Evolutionary conservation across 495 filamentous ascomycete species (phyloP).

Genomic region (Corynascus novoguineensis): DNA sequence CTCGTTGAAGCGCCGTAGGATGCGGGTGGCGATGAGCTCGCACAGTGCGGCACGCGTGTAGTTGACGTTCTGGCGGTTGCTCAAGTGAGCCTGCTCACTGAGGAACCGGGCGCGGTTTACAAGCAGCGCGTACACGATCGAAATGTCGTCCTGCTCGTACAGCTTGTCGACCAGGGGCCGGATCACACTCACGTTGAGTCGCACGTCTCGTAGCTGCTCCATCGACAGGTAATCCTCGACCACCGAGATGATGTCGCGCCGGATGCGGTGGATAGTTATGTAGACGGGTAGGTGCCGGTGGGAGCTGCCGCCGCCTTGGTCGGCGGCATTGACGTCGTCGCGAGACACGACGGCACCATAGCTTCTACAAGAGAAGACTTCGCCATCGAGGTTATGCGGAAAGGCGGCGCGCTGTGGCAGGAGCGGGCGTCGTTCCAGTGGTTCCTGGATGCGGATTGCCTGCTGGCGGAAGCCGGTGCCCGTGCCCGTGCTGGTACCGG

Average conservation of each 20-base stretch:
- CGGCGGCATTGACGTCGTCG: slow-evolving; percentile 10
- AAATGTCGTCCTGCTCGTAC: slow-evolving; percentile 63
- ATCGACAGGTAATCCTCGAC: slow-evolving; percentile 51
- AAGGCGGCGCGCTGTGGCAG: slow-evolving; percentile 25
- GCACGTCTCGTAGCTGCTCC: slow-evolving; percentile 61
- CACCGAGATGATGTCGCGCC: slow-evolving; percentile 46
- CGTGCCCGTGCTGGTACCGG: no score
- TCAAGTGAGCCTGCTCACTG: slow-evolving; percentile 57
- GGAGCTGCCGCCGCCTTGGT: slow-evolving; percentile 21
- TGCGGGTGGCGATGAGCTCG: slow-evolving; percentile 60
- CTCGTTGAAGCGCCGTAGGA: slow-evolving; percentile 63
- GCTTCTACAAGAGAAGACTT: slow-evolving; percentile 24
- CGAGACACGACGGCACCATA: slow-evolving; percentile 13
- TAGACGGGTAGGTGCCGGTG: slow-evolving; percentile 48
- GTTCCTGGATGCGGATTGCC: slow-evolving; percentile 29
- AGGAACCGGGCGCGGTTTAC: slow-evolving; percentile 67
- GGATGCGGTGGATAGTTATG: slow-evolving; percentile 49
- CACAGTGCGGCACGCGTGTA: slow-evolving; percentile 61
- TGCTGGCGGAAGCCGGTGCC: slow-evolving; percentile 3
- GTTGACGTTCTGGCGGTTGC: slow-evolving; percentile 64
- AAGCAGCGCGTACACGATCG: slow-evolving; percentile 62
- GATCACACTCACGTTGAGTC: slow-evolving; percentile 65
- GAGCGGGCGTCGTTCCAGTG: slow-evolving; percentile 27
- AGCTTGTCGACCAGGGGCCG: slow-evolving; percentile 64
- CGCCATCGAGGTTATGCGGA: slow-evolving; percentile 23